These are phyloP conservation scores for Entomortierella beljakovae DNA, from an alignment of 192 early-diverging fungal genomes.

Conservation along the genomic window DNA sequence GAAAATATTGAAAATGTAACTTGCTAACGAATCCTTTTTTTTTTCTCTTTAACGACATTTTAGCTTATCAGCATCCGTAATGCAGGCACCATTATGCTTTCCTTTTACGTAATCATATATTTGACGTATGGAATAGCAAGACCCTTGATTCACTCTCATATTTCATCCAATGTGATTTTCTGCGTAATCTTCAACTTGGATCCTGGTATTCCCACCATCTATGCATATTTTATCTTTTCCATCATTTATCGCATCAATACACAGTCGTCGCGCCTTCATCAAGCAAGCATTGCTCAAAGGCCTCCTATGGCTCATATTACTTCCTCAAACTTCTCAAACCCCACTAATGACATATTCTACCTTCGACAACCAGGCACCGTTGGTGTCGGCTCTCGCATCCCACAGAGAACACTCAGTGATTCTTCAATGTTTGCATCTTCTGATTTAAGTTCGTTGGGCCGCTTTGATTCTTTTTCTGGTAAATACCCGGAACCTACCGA, in stretches of 20 bases:
- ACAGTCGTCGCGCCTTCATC: slow-evolving; percentile 12
- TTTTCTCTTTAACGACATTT: background rate
- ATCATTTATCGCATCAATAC: slow-evolving; percentile 35
- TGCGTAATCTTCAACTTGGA: slow-evolving; percentile 47
- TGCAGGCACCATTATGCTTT: slow-evolving; percentile 40
- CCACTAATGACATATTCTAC: slow-evolving; percentile 27
- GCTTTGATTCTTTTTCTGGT: background rate
- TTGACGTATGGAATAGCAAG: slow-evolving; percentile 35
- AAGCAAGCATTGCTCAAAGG: slow-evolving; percentile 15
- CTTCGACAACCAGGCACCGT: slow-evolving; percentile 12
- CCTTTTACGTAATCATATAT: slow-evolving; percentile 44
- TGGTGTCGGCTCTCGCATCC: background rate
- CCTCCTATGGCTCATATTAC: slow-evolving; percentile 28
- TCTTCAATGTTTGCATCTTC: background rate
- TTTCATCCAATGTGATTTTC: slow-evolving; percentile 46
- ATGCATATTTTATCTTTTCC: slow-evolving; percentile 49
- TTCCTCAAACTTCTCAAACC: slow-evolving; percentile 13
- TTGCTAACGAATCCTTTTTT: background rate
- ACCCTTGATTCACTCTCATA: slow-evolving; percentile 37
- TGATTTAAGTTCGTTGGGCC: slow-evolving; percentile 7
- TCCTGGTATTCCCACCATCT: slow-evolving; percentile 48
- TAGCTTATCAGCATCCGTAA: slow-evolving; percentile 56
- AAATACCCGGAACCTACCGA: background rate
- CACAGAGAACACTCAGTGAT: slow-evolving; percentile 8
- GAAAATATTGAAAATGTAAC: background rate